Evolutionary conservation across 306 rosid species (phyloP).

Genomic region (Trifolium pratense): DNA sequence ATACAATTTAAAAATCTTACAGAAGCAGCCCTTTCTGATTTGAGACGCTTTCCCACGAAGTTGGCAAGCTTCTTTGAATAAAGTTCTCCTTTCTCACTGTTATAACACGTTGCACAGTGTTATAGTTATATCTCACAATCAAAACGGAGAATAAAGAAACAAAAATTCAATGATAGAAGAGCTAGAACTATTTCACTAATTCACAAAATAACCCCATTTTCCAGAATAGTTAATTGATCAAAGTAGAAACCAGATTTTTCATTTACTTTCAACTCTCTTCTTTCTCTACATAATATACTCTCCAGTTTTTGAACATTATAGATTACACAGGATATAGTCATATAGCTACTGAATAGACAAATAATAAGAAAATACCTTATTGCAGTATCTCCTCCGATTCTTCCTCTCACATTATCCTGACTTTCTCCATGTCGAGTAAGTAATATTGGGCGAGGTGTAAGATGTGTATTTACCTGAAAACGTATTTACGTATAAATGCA

Average conservation of each 20-base stretch:
- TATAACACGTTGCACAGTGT: constrained; percentile 35
- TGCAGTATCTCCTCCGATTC: constrained; percentile 93
- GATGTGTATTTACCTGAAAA: constrained; percentile 93
- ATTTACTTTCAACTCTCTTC: constrained; percentile 21
- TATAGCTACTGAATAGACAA: constrained; percentile 16
- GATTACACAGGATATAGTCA: neutral
- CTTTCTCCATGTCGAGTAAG: constrained; percentile 99
- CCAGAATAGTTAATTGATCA: neutral
- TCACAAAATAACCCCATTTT: neutral
- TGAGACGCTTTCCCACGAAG: constrained; percentile 91
- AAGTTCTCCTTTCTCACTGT: constrained; percentile 86
- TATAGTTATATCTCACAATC: constrained; percentile 9
- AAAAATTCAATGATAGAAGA: constrained; percentile 6
- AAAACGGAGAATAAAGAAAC: neutral
- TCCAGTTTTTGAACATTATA: constrained; percentile 20
- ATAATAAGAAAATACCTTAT: constrained; percentile 61
- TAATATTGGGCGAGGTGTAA: constrained; percentile 96
- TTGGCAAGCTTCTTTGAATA: constrained; percentile 87
- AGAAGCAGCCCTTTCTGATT: constrained; percentile 96
- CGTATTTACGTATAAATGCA: constrained; percentile 29
- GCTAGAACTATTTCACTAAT: constrained; percentile 33
- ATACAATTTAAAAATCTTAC: constrained; percentile 61
- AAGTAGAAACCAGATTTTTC: constrained; percentile 20
- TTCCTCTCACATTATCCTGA: constrained; percentile 91
- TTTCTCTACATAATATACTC: constrained; percentile 12